Conservation (phyloP, 2,329 filamentous ascomycete genomes). For the Fusarium tupiense region DNA sequence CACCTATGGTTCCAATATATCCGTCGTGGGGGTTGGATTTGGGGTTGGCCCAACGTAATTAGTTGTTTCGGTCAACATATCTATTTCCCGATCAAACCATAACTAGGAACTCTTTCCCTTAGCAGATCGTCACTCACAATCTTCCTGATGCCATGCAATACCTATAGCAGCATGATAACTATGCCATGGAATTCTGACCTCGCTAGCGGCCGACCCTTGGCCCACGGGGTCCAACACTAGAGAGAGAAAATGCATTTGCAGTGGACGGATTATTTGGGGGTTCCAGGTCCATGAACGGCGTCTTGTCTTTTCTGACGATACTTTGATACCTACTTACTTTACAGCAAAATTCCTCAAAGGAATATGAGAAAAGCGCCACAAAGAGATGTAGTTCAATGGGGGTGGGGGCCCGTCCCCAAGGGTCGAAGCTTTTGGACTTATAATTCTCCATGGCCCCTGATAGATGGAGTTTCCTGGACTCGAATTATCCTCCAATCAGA, state of each 20-base stretch:
- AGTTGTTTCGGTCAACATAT: slow-evolving; percentile 16
- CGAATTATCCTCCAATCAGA: slow-evolving; percentile 39
- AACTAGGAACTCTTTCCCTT: neutral
- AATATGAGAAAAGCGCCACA: slow-evolving; percentile 15
- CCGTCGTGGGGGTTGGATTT: slow-evolving; percentile 32
- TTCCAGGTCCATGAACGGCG: slow-evolving; percentile 19
- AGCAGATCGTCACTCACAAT: slow-evolving; percentile 2
- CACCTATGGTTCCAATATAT: slow-evolving; percentile 11
- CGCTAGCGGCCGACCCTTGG: slow-evolving; percentile 22
- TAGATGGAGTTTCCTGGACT: slow-evolving; percentile 29
- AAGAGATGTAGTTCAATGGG: slow-evolving; percentile 21
- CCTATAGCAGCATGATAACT: neutral
- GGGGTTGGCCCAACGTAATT: slow-evolving; percentile 8
- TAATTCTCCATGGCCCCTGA: slow-evolving; percentile 41
- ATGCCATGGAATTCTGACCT: neutral
- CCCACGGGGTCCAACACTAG: slow-evolving; percentile 1
- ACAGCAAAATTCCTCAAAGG: slow-evolving; percentile 1
- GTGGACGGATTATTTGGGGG: slow-evolving; percentile 38
- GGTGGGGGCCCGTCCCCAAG: slow-evolving; percentile 11
- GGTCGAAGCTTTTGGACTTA: slow-evolving; percentile 33
- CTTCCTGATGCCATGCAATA: neutral
- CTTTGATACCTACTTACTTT: neutral
- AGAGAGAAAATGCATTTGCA: neutral
- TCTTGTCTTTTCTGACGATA: slow-evolving; percentile 10
- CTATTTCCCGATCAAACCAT: slow-evolving; percentile 14